Conservation (phyloP, 768 basidiomycete species). For the Boletus subcaerulescens region DNA sequence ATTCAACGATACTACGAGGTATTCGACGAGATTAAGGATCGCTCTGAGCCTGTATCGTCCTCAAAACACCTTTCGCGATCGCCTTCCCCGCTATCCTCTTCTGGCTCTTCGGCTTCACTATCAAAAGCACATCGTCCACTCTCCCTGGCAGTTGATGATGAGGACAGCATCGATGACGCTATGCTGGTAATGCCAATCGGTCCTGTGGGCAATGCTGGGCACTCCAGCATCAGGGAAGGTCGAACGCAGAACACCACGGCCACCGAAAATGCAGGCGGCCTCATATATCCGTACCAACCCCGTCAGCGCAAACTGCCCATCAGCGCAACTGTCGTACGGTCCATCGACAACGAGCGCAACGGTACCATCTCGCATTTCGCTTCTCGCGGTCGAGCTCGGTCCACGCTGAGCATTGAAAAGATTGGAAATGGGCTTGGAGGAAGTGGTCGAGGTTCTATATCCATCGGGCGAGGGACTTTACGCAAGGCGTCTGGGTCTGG, state of each 20-base stretch:
- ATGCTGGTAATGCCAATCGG: constrained; percentile 74
- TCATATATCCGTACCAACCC: constrained; percentile 33
- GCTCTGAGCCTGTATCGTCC: constrained; percentile 54
- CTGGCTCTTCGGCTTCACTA: constrained; percentile 21
- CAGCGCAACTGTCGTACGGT: constrained; percentile 25
- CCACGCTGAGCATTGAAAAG: constrained; percentile 65
- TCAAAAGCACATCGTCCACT: constrained; percentile 20
- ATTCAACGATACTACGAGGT: constrained; percentile 83
- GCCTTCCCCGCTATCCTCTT: constrained; percentile 26
- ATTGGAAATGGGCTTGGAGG: constrained; percentile 25
- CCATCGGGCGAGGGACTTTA: constrained; percentile 59
- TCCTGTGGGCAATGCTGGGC: constrained; percentile 28
- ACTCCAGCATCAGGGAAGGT: constrained; percentile 8
- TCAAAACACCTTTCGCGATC: constrained; percentile 23
- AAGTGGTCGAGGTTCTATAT: constrained; percentile 54
- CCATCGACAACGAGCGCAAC: constrained; percentile 34
- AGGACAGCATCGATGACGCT: constrained; percentile 74
- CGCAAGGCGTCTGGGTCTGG: constrained; percentile 65
- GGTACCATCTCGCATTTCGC: constrained; percentile 26
- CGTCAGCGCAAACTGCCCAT: constrained; percentile 40
- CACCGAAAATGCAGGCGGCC: constrained; percentile 6
- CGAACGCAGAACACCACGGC: constrained; percentile 10
- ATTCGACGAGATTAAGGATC: constrained; percentile 78
- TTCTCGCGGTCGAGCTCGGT: constrained; percentile 46
- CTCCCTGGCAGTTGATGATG: constrained; percentile 46